phyloP scores from a whole-genome alignment of 202 grass and related monocot genomes.

The Alloteropsis angusta region DNA sequence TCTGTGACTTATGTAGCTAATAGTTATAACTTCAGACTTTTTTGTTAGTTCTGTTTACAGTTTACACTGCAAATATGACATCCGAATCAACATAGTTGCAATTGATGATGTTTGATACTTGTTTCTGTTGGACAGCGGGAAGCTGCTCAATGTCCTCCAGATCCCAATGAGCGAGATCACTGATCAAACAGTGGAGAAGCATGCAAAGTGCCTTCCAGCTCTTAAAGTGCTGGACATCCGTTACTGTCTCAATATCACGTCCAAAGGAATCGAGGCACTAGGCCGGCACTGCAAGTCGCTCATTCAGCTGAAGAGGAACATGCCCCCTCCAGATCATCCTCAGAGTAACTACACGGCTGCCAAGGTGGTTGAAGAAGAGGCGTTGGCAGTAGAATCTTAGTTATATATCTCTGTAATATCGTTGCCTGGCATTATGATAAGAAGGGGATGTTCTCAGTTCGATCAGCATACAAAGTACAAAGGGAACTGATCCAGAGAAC shows the following conservation, averaged over 20 bases:
- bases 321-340: conserved; percentile 30
- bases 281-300: conserved; percentile 43
- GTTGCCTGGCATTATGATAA: too few species aligned
- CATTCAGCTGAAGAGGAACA: conserved; percentile 44
- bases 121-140: conserved; percentile 26
- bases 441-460: too few species aligned
- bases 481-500: too few species aligned
- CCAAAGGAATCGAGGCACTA: conserved; percentile 36
- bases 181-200: conserved; percentile 33
- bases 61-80: too few species aligned
- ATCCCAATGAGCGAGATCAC: conserved; percentile 52
- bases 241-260: conserved; percentile 37
- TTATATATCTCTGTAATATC: too few species aligned
- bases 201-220: conserved; percentile 17
- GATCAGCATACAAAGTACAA: too few species aligned
- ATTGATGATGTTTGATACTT: not conserved
- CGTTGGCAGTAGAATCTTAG: conserved; percentile 31
- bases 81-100: not conserved
- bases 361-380: conserved; percentile 30
- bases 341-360: not conserved
- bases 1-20: not conserved
- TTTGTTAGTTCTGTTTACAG: too few species aligned
- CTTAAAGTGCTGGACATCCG: conserved; percentile 47
- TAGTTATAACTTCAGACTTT: not conserved
- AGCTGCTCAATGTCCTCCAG: conserved; percentile 39